phyloP scores from a whole-genome alignment of 306 rosid genomes.

The Datisca glomerata region DNA sequence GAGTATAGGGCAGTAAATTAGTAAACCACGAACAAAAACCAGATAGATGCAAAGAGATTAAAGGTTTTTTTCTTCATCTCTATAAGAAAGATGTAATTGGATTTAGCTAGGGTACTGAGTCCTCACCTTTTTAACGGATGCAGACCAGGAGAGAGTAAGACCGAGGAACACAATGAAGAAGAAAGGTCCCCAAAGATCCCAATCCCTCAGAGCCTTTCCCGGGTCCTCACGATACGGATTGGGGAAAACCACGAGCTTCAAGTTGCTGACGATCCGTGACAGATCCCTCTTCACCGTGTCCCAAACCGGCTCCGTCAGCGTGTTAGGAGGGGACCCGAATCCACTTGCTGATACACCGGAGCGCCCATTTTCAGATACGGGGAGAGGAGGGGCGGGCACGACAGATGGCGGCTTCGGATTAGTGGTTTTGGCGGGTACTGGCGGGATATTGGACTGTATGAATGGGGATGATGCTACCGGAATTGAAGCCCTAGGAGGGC shows the following conservation, averaged over 20 bases:
- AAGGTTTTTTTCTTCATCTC: too few species aligned
- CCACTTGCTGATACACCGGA: slow-evolving; percentile 24
- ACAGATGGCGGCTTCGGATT: slow-evolving; percentile 25
- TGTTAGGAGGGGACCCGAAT: slow-evolving; percentile 69
- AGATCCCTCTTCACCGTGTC: slow-evolving; percentile 88
- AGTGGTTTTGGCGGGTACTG: slow-evolving; percentile 9
- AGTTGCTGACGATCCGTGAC: slow-evolving; percentile 75
- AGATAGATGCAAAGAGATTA: too few species aligned
- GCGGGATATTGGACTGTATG: slow-evolving; percentile 29
- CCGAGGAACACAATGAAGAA: slow-evolving; percentile 94
- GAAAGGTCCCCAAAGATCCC: slow-evolving; percentile 99
- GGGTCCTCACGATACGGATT: slow-evolving; percentile 93
- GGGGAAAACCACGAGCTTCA: slow-evolving; percentile 91
- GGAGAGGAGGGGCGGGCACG: slow-evolving; percentile 20
- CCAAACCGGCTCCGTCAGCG: slow-evolving; percentile 90
- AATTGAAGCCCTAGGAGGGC: slow-evolving; percentile 81
- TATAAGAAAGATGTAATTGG: too few species aligned
- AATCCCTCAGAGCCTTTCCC: slow-evolving; percentile 87
- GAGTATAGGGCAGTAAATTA: too few species aligned
- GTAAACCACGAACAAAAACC: too few species aligned
- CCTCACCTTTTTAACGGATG: slow-evolving; percentile 82
- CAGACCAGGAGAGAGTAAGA: slow-evolving; percentile 85
- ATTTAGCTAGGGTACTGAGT: not conserved
- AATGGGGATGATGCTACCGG: slow-evolving; percentile 58
- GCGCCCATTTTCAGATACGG: slow-evolving; percentile 21